Conservation (phyloP, 2,329 filamentous ascomycete genomes). For the Laburnicola sp. region DNA sequence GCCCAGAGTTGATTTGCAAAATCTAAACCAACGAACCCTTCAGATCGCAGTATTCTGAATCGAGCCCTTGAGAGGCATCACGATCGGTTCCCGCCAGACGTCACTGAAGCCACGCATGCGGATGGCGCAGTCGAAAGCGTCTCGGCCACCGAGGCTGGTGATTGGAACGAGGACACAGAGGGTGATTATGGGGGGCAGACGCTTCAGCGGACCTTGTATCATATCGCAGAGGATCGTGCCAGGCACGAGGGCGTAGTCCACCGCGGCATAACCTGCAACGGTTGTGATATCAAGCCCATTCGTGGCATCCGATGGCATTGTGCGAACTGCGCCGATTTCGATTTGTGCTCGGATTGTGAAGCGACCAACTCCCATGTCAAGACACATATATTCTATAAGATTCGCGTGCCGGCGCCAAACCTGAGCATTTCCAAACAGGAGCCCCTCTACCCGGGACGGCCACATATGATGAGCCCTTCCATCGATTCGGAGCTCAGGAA, state of each 20-base stretch:
- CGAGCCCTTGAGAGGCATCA: slow-evolving; percentile 30
- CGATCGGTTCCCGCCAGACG: slow-evolving; percentile 14
- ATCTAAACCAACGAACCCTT: neutral
- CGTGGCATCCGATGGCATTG: slow-evolving; percentile 91
- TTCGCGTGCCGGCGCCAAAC: slow-evolving; percentile 84
- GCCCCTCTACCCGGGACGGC: slow-evolving; percentile 59
- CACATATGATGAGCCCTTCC: slow-evolving; percentile 67
- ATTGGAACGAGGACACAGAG: slow-evolving; percentile 44
- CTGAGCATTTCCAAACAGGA: slow-evolving; percentile 73
- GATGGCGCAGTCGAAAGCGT: slow-evolving; percentile 34
- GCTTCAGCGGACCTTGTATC: slow-evolving; percentile 81
- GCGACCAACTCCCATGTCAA: slow-evolving; percentile 74
- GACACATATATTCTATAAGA: slow-evolving; percentile 96
- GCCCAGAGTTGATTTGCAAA: too few species aligned
- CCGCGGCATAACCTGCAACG: slow-evolving; percentile 88
- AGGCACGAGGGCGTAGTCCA: slow-evolving; percentile 77
- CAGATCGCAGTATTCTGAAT: slow-evolving; percentile 7
- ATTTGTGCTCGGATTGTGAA: slow-evolving; percentile 93
- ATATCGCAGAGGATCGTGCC: slow-evolving; percentile 92
- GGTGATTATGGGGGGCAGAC: slow-evolving; percentile 67
- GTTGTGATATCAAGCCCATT: slow-evolving; percentile 84
- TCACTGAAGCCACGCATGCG: slow-evolving; percentile 3
- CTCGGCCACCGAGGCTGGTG: slow-evolving; percentile 33
- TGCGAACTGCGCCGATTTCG: slow-evolving; percentile 93
- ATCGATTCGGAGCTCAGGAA: slow-evolving; percentile 70